Base-by-base conservation (phyloP, 495 filamentous ascomycete species). In the Lasiosphaeria ovina region DNA sequence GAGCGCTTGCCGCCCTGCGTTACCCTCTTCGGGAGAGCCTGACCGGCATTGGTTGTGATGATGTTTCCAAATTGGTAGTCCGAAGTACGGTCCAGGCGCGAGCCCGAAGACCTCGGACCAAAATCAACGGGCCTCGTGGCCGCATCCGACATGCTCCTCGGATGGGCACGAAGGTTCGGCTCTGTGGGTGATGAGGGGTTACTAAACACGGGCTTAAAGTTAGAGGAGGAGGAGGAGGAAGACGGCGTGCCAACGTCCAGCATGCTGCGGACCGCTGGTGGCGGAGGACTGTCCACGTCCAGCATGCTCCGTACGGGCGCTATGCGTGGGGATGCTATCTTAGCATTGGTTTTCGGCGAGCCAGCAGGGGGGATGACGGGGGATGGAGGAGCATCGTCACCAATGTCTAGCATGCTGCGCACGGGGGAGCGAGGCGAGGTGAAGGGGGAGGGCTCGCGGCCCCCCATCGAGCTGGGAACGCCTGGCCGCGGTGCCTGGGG, bases 231-330 rank as follows among this genome's bases (percentile, higher is more conserved):
- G 7, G 61, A 38, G 17, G 61, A 42, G n/a, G 62, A 48, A 6
- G 69, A 68, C 14, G 72, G 66, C 24, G 62, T 69, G 42, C 70
- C 71, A 40, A 77, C 57, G 62, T 77, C 74, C 34, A 79, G 61
- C 76, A 79, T 77, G 63, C 74, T 78, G 49, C 74, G 69, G 35
- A 70, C 60, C n/a, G 66, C 69, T n/a, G 66, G 70, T 16, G 69
- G 40, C 14, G 75, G 67, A 10, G 70, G 70, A 55, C 60, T 67
- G 54, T 74, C 68, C 57, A 85, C 76, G 69, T 89, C 80, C 47
- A 87, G 76, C 85, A 86, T 87, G 69, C 83, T 86, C 57, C 83
- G 73, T 31, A 83, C 76, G 16, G 82, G 80, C 57, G 77, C 77
- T 66, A 67, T 59, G 48, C 40, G 61, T 1, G 58, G 51, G 38